phyloP scores from a whole-genome alignment of 225 moss, liverwort and hornwort genomes.

The Marchantia polymorpha region DNA sequence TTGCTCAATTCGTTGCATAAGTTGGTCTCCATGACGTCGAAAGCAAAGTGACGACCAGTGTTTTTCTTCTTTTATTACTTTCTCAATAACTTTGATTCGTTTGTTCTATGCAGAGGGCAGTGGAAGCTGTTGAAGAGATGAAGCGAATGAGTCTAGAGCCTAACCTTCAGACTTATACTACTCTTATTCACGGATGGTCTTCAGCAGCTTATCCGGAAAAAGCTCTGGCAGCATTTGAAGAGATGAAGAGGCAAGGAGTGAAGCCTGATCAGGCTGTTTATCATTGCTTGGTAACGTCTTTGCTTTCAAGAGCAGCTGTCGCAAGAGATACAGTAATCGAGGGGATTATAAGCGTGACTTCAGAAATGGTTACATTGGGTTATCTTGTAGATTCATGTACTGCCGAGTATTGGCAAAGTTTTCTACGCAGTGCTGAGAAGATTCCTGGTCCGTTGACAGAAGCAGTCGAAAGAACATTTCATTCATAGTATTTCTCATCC shows the following conservation, averaged over 20 bases:
- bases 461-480: conserved; percentile 59
- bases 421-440: conserved; percentile 63
- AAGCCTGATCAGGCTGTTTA: conserved; percentile 66
- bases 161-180: conserved; percentile 69
- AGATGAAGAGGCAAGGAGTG: conserved; percentile 65
- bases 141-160: conserved; percentile 65
- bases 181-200: conserved; percentile 75
- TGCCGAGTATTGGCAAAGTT: conserved; percentile 73
- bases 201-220: conserved; percentile 86
- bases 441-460: conserved; percentile 58
- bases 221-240: conserved; percentile 69
- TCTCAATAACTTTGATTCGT: background rate
- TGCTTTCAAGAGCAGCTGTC: conserved; percentile 75
- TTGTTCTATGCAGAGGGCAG: conserved; percentile 57
- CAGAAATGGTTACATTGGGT: conserved; percentile 66
- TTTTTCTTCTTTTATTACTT: background rate
- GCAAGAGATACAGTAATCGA: conserved; percentile 65
- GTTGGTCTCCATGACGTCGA: background rate
- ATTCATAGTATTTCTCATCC: no score
- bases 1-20: background rate
- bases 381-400: conserved; percentile 63
- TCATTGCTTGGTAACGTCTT: conserved; percentile 77
- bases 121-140: conserved; percentile 65
- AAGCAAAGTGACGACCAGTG: background rate
- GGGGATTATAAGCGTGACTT: conserved; percentile 58